Percentiles rank a stretch among this genome's conserved stretches.
Conservation (phyloP, 116 monocot species). For the Trichopus zeylanicus region DNA sequence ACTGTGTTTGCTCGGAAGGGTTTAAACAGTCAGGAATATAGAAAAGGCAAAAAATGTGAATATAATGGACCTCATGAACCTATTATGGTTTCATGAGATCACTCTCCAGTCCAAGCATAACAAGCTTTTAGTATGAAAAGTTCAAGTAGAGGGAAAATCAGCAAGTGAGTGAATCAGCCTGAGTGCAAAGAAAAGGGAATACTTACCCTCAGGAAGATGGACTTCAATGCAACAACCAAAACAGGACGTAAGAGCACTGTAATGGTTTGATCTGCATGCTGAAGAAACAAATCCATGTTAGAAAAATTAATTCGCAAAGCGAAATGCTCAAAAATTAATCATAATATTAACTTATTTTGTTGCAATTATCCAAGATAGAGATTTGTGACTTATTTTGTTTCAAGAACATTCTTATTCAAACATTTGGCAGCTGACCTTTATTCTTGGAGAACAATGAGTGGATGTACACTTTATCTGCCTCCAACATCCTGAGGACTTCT, state of each 20-base stretch:
- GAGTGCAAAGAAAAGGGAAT: background rate
- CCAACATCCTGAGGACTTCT: slow-evolving; percentile 91
- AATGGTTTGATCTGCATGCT: slow-evolving; percentile 34
- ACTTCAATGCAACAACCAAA: slow-evolving; percentile 41
- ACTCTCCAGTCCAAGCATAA: too few relatives aligned
- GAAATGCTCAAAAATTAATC: background rate
- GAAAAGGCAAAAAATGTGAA: too few relatives aligned
- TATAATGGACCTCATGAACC: too few relatives aligned
- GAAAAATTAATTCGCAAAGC: background rate
- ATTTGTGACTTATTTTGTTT: too few relatives aligned
- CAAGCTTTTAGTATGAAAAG: background rate
- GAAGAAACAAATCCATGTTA: slow-evolving; percentile 17
- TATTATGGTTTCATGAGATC: too few relatives aligned
- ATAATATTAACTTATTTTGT: background rate
- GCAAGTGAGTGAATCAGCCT: background rate
- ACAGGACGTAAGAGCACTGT: slow-evolving; percentile 26
- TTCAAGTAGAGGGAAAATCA: background rate
- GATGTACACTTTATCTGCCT: slow-evolving; percentile 63
- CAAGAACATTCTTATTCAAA: too few relatives aligned
- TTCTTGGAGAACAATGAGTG: slow-evolving; percentile 45
- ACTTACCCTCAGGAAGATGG: slow-evolving; percentile 35
- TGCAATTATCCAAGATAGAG: too few relatives aligned
- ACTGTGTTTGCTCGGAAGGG: too few relatives aligned
- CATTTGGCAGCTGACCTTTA: slow-evolving; percentile 27
- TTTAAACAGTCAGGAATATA: too few relatives aligned